Evolutionary conservation across 305 asterid species (phyloP), one percentile per base, ranked within the genome.

Genomic region (Lippia alba): DNA sequence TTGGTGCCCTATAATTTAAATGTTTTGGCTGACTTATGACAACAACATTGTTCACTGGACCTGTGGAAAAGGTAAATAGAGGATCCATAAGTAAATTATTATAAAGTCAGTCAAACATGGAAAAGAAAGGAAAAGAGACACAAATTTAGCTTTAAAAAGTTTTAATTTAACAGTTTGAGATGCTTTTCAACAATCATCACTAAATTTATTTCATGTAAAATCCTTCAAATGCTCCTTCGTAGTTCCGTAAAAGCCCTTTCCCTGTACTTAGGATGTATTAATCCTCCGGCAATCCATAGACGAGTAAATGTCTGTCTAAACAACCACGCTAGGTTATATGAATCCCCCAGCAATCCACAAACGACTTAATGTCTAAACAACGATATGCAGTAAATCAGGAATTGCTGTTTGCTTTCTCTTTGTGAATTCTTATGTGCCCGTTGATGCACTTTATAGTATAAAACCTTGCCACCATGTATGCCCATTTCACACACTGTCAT

Each of bases 11-110:
- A 75, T 84, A 67, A 69, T 76, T 86, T 51, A 79, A 39, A 70
- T 73, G 46, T 50, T 76, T 84, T 5, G 89, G 81, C 59, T 76
- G 94, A 78, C 85, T 85, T 70, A 81, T 72, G 74, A 94, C 86
- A 49, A 85, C 70, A 58, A 89, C 80, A 67, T 90, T 94, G 78
- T 78, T 91, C 58, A 89, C 81, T 4, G 94, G 84, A 59, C 97
- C 96, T 91, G 88, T 63, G 72, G n/a, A 74, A 49, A 60, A 67
- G 54, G 71, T 57, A 71, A 76, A 63, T 69, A 72, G 71, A 60
- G 48, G 17, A 60, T 24, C 48, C 32, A 39, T 74, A 18, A 40
- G 40, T 8, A 15, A 11, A 7, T 45, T 54, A 18, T 36, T 39
- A 10, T 32, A 14, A 10, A 32, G 30, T 24, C 1, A 24, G 30